Evolutionary conservation across 306 rosid species (phyloP).

Genomic region (Prosopis cineraria): DNA sequence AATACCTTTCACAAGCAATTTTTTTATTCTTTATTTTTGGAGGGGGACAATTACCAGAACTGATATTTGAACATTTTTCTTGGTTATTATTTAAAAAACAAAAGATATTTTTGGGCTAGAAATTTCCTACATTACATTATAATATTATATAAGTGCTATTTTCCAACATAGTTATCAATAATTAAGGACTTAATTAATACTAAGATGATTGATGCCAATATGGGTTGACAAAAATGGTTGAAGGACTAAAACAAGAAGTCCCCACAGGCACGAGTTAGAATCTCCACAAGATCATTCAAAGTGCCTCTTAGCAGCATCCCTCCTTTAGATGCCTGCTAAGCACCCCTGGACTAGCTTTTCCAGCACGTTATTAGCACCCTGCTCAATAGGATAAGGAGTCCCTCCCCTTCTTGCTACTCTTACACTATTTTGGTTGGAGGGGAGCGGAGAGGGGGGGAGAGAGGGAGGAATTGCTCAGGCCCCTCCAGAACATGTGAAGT

Average conservation of each 20-base stretch:
- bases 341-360: not conserved
- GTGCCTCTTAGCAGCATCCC: not conserved
- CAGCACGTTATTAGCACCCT: not conserved
- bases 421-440: too few species aligned
- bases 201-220: not conserved
- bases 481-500: not conserved
- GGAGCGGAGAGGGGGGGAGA: too few species aligned
- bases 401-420: not conserved
- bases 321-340: not conserved
- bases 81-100: too few species aligned
- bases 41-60: not conserved
- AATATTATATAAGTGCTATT: not conserved
- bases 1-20: constrained; percentile 25
- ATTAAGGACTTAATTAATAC: not conserved
- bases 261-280: not conserved
- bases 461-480: too few species aligned
- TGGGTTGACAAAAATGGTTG: not conserved
- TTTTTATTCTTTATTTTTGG: not conserved
- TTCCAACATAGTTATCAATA: not conserved
- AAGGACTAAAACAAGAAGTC: not conserved
- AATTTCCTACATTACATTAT: not conserved
- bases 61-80: not conserved
- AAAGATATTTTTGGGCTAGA: not conserved
- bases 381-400: not conserved
- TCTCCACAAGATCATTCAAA: not conserved